Evolutionary conservation across 1,284 basidiomycete species (phyloP).

Genomic region (Trichosporon coremiiforme): DNA sequence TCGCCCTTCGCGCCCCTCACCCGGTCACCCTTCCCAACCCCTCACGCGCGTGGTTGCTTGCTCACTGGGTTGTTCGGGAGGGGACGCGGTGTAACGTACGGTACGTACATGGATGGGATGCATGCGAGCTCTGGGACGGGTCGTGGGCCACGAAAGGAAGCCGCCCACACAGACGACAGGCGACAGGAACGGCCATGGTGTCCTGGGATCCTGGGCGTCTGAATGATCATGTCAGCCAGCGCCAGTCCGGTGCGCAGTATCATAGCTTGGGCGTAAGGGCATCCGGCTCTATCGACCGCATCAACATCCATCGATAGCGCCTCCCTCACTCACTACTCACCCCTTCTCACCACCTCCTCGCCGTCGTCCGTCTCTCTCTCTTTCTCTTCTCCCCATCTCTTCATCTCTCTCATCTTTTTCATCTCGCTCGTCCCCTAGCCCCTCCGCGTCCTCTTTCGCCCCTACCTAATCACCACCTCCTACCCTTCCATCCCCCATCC

Average conservation of each 20-base stretch:
- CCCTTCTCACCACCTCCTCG: not conserved
- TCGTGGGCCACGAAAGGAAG: not conserved
- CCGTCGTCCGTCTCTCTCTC: not conserved
- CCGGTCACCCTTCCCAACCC: too few relatives aligned
- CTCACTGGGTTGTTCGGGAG: not conserved
- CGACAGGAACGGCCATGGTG: not conserved
- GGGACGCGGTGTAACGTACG: constrained; percentile 6
- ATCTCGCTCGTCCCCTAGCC: not conserved
- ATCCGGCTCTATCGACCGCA: not conserved
- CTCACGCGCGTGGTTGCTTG: too few relatives aligned
- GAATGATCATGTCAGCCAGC: constrained; percentile 2
- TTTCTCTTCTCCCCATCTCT: not conserved
- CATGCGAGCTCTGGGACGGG: not conserved
- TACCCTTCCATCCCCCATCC: not conserved
- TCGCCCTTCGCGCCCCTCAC: too few relatives aligned
- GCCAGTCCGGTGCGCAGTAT: not conserved
- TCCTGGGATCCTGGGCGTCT: constrained; percentile 1
- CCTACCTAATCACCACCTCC: not conserved
- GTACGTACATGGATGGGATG: not conserved
- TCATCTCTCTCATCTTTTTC: not conserved
- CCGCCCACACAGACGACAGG: not conserved
- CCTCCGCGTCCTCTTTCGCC: not conserved
- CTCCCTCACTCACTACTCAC: not conserved
- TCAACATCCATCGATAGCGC: not conserved
- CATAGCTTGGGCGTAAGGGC: not conserved